These are phyloP conservation scores for Citrullus amarus DNA, from an alignment of 306 rosid species.

Conservation along the genomic window DNA sequence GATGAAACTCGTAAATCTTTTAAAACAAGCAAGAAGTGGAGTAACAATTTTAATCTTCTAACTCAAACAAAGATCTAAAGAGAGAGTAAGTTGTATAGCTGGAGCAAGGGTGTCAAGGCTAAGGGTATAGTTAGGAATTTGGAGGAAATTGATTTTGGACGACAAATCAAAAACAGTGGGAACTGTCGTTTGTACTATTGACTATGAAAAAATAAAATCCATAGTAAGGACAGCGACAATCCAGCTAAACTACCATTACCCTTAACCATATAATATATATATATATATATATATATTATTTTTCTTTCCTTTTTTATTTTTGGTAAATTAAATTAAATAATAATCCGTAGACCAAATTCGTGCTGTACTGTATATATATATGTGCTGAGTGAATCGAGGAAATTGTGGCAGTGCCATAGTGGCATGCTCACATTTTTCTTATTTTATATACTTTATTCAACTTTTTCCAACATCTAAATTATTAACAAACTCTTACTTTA, in stretches of 20 bases:
- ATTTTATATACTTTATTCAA: background rate
- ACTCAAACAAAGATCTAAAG: too few species aligned
- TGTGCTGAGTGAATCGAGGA: background rate
- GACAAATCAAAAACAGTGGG: background rate
- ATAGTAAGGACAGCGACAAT: background rate
- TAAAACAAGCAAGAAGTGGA: too few species aligned
- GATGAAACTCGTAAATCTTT: too few species aligned
- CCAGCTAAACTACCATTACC: conserved; percentile 1
- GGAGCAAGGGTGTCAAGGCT: background rate
- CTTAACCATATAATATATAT: background rate
- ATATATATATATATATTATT: background rate
- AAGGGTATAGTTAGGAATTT: background rate
- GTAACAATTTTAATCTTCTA: too few species aligned
- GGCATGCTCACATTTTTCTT: background rate
- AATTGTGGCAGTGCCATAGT: background rate
- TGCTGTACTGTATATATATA: background rate
- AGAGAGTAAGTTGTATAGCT: background rate
- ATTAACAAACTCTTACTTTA: background rate
- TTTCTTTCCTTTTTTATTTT: background rate
- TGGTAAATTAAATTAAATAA: background rate
- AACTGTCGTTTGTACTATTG: background rate
- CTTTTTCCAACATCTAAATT: background rate
- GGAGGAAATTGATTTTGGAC: background rate
- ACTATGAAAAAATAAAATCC: background rate
- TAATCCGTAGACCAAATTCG: background rate